Percentiles rank a stretch among this genome's conserved stretches.
Conservation (phyloP, 2,329 filamentous ascomycete species). For the Hymenoscyphus repandus region DNA sequence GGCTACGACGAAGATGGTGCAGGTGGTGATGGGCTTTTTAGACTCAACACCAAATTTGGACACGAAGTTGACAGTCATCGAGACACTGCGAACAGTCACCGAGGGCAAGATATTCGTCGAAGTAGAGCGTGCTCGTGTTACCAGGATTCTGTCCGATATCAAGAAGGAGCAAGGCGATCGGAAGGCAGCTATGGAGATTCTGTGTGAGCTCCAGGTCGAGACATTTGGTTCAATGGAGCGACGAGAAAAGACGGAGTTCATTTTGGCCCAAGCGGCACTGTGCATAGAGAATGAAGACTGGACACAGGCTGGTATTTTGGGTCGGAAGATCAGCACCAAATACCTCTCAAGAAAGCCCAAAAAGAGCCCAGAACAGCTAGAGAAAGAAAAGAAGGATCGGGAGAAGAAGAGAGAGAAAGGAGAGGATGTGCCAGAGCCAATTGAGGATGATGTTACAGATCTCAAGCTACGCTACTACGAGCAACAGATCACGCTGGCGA, state of each 20-base stretch:
- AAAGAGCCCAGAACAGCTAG: conserved; percentile 82
- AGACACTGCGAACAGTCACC: conserved; percentile 91
- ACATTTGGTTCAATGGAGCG: conserved; percentile 98
- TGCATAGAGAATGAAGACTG: conserved; percentile 96
- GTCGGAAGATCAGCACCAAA: conserved; percentile 92
- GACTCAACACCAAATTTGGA: conserved; percentile 80
- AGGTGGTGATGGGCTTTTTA: conserved; percentile 88
- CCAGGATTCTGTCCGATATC: conserved; percentile 91
- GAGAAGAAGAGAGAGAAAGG: conserved; percentile 79
- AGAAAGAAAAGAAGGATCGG: conserved; percentile 83
- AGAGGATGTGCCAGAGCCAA: conserved; percentile 72
- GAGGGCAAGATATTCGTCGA: conserved; percentile 99
- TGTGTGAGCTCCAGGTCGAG: conserved; percentile 97
- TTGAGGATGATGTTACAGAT: conserved; percentile 88
- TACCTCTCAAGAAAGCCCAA: conserved; percentile 88
- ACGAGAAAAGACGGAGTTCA: conserved; percentile 98
- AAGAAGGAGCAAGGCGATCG: conserved; percentile 94
- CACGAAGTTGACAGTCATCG: conserved; percentile 87
- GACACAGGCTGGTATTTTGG: conserved; percentile 90
- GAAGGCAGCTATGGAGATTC: conserved; percentile 81
- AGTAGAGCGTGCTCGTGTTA: conserved; percentile 93
- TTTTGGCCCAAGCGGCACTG: conserved; percentile 86
- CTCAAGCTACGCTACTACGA: conserved; percentile 95
- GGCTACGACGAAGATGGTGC: conserved; percentile 98
- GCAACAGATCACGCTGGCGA: conserved; percentile 91